Conservation (phyloP, 2,329 filamentous ascomycete genomes). For the Penicillium nordicum region DNA sequence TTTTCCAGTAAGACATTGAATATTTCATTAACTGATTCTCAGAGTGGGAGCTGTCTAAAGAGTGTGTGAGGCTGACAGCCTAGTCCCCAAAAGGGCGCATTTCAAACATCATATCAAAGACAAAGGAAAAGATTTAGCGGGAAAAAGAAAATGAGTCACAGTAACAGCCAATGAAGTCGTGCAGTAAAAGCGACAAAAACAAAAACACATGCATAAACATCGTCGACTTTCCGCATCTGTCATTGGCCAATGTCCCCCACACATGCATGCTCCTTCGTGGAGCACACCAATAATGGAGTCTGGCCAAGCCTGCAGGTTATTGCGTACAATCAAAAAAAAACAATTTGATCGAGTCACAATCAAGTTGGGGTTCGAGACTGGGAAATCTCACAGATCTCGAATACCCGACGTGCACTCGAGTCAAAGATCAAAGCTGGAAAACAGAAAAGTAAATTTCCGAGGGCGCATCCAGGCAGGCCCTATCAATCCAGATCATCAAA, state of each 20-base stretch:
- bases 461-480: constrained; percentile 11
- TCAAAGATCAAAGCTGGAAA: constrained; percentile 8
- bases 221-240: constrained; percentile 1
- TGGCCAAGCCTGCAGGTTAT: not conserved
- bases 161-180: constrained; percentile 2
- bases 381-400: not conserved
- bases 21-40: not conserved
- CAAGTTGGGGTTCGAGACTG: not conserved
- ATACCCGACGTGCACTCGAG: not conserved
- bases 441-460: constrained; percentile 3
- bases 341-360: not conserved
- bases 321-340: not conserved
- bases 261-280: not conserved
- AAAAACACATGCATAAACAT: constrained; percentile 1
- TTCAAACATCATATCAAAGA: not conserved
- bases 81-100: not conserved
- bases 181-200: not conserved
- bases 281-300: not conserved
- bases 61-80: constrained; percentile 3
- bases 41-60: not conserved
- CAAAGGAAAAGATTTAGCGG: not conserved
- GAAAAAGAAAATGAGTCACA: constrained; percentile 4
- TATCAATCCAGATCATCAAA: constrained; percentile 6
- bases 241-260: constrained; percentile 6
- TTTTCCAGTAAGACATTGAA: not conserved